These are phyloP conservation scores for Funneliformis geosporum DNA, from an alignment of 192 early-diverging fungal species.

Conservation along the genomic window DNA sequence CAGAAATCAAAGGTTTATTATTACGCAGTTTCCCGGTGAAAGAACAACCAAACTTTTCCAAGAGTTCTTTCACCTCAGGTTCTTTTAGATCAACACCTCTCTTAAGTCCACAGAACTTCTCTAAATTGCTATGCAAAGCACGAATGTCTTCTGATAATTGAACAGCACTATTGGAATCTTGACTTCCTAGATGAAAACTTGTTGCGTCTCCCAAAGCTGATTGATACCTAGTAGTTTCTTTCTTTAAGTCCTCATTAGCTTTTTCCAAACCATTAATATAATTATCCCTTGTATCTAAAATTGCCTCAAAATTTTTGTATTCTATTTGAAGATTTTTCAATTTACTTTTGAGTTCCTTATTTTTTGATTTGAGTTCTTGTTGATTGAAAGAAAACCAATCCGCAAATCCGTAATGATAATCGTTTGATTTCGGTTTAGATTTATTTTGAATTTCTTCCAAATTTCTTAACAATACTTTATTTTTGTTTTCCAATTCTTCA, in stretches of 20 bases:
- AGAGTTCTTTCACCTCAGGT: background rate
- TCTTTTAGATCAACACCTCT: background rate
- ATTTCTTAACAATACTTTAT: no score
- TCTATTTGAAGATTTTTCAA: no score
- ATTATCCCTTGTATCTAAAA: no score
- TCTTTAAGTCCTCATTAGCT: background rate
- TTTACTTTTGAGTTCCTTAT: no score
- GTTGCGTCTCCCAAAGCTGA: conserved; percentile 20
- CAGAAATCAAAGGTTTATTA: background rate
- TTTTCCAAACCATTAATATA: no score
- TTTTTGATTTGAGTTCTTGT: no score
- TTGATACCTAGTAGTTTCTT: conserved; percentile 16
- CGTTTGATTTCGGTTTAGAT: no score
- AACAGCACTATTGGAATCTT: background rate
- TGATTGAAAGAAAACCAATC: no score
- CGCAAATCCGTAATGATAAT: no score
- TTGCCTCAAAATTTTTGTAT: no score
- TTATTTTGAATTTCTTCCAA: no score
- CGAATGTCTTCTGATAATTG: background rate
- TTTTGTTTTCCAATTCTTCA: no score
- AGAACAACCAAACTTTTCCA: background rate
- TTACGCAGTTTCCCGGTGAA: background rate
- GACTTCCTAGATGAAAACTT: conserved; percentile 2
- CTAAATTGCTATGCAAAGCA: background rate
- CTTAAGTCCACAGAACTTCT: background rate